Conservation (phyloP, 2,329 filamentous ascomycete species). For the Neurospora crassa region DNA sequence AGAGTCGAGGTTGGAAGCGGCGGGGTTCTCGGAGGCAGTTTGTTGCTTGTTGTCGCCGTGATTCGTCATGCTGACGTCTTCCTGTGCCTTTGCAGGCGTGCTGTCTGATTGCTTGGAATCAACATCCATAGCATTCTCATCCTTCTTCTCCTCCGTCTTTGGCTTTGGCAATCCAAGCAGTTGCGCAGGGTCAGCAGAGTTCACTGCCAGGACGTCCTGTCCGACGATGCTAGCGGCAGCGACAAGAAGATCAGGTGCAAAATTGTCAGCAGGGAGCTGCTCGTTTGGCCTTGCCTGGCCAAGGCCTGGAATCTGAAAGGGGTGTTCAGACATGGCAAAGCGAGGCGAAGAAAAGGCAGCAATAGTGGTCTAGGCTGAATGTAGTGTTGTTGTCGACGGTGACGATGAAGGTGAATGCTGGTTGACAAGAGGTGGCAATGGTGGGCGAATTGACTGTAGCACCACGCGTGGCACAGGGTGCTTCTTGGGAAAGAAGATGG, state of each 20-base stretch:
- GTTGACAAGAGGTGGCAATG: background rate
- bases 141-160: background rate
- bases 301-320: slow-evolving; percentile 22
- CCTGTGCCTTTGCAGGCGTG: background rate
- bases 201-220: slow-evolving; percentile 1
- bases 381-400: background rate
- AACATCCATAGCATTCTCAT: background rate
- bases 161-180: background rate
- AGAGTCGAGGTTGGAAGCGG: slow-evolving; percentile 1
- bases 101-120: background rate
- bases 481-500: background rate
- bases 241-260: slow-evolving; percentile 15
- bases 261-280: slow-evolving; percentile 12
- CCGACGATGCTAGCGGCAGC: slow-evolving; percentile 13
- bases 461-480: background rate
- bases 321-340: slow-evolving; percentile 11
- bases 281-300: slow-evolving; percentile 19
- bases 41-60: background rate
- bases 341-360: background rate
- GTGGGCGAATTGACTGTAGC: background rate
- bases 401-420: background rate
- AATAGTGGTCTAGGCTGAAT: background rate
- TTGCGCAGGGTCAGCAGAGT: background rate
- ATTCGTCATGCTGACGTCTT: slow-evolving; percentile 7
- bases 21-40: background rate